These are phyloP conservation scores for Ophiosphaerella narmari DNA, from an alignment of 2,329 filamentous ascomycete genomes.

Conservation along the genomic window DNA sequence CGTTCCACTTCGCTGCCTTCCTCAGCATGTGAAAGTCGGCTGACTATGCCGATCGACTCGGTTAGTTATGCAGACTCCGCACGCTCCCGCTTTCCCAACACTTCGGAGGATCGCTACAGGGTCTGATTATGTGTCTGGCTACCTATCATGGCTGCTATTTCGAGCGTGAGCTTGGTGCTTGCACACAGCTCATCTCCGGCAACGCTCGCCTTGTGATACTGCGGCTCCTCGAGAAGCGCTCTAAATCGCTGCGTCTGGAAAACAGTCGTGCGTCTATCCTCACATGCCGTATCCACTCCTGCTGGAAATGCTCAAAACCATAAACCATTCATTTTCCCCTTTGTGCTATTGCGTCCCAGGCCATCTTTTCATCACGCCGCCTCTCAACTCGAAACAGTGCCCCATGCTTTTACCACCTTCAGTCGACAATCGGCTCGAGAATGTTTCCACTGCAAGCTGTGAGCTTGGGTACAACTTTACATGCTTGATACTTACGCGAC, in stretches of 20 bases:
- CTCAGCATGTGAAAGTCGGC: conserved; percentile 38
- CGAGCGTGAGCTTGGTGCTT: conserved; percentile 3
- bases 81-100: conserved; percentile 18
- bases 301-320: conserved; percentile 39
- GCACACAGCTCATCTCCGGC: conserved; percentile 18
- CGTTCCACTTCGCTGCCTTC: not conserved
- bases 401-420: conserved; percentile 10
- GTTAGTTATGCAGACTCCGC: conserved; percentile 3
- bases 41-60: conserved; percentile 13
- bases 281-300: conserved; percentile 33
- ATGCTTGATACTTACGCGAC: conserved; percentile 43
- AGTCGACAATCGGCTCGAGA: conserved; percentile 42
- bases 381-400: conserved; percentile 9
- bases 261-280: conserved; percentile 32
- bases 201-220: conserved; percentile 16
- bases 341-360: conserved; percentile 18
- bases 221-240: conserved; percentile 16
- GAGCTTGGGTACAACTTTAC: conserved; percentile 11
- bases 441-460: conserved; percentile 43
- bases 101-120: conserved; percentile 18
- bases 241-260: conserved; percentile 19
- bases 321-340: conserved; percentile 30
- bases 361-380: conserved; percentile 21
- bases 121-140: conserved; percentile 23
- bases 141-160: conserved; percentile 18